These are phyloP conservation scores for Cladophialophora yegresii DNA, from an alignment of 2,329 filamentous ascomycete species.

Conservation along the genomic window DNA sequence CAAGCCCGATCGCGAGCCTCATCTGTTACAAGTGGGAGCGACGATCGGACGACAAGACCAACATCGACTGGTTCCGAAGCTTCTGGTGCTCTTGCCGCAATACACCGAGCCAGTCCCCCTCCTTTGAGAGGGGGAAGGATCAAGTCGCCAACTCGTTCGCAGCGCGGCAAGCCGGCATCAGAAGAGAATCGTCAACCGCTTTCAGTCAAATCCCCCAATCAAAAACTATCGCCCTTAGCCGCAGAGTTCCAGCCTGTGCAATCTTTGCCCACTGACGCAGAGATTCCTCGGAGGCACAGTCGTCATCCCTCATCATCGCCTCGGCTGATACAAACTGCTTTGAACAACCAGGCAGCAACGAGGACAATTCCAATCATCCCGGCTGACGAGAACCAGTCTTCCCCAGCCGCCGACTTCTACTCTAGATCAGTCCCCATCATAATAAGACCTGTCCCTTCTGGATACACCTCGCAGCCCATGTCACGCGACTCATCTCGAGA, in stretches of 20 bases:
- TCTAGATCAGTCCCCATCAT: constrained; percentile 12
- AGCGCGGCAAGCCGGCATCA: constrained; percentile 20
- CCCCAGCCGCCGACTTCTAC: constrained; percentile 9
- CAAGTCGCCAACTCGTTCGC: constrained; percentile 22
- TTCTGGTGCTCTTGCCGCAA: constrained; percentile 43
- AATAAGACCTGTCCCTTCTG: constrained; percentile 26
- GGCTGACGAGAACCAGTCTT: constrained; percentile 29
- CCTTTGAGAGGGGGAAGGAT: constrained; percentile 37
- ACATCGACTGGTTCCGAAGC: constrained; percentile 42
- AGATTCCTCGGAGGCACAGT: constrained; percentile 14
- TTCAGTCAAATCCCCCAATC: constrained; percentile 40
- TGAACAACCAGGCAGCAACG: constrained; percentile 27
- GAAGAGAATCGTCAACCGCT: constrained; percentile 40
- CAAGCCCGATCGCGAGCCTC: constrained; percentile 39
- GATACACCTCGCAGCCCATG: constrained; percentile 40
- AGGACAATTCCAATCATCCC: constrained; percentile 11
- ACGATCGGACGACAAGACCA: constrained; percentile 31
- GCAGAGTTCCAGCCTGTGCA: constrained; percentile 22
- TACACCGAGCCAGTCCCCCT: constrained; percentile 44
- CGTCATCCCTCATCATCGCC: constrained; percentile 30
- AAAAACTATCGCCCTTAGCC: constrained; percentile 33
- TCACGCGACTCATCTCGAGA: constrained; percentile 38
- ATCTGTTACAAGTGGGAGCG: constrained; percentile 21
- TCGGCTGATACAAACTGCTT: constrained; percentile 26
- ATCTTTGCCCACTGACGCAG: constrained; percentile 2